Percentiles rank a stretch among this genome's conserved stretches.
Evolutionary conservation across 108 stramenopile species (phyloP).

Genomic region (Mediolabrus comicus): DNA sequence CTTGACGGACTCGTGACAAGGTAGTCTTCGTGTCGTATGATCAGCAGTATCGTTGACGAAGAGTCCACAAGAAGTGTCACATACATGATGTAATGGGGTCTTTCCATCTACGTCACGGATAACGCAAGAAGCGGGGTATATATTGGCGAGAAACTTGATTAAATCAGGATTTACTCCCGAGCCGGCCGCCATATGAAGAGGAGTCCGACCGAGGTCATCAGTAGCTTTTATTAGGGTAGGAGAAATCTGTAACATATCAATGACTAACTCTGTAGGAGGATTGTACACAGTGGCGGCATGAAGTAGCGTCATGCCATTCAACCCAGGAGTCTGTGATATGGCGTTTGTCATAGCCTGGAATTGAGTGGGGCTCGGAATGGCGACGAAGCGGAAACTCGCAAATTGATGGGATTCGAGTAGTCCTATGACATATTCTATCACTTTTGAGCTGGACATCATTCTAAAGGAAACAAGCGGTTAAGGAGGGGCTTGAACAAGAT

Average conservation of each 20-base stretch:
- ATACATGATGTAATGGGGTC: not conserved
- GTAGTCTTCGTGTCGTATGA: not conserved
- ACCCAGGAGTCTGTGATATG: not conserved
- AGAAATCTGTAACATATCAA: not conserved
- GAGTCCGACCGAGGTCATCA: not conserved
- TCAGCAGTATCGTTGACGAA: not conserved
- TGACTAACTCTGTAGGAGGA: too few relatives aligned
- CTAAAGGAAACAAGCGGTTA: too few relatives aligned
- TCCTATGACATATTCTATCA: too few relatives aligned
- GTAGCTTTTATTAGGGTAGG: not conserved
- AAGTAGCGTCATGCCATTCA: not conserved
- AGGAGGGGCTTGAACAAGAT: too few relatives aligned
- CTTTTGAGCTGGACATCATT: too few relatives aligned
- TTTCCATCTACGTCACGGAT: not conserved
- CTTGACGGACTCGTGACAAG: not conserved
- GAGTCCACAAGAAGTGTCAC: not conserved
- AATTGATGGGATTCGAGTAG: too few relatives aligned
- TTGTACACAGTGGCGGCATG: too few relatives aligned
- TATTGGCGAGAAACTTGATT: not conserved
- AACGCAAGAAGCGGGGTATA: not conserved
- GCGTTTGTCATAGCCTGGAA: not conserved
- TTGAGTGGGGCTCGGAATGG: not conserved
- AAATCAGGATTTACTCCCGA: not conserved
- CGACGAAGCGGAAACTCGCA: too few relatives aligned
- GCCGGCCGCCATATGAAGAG: not conserved